Base-by-base conservation (phyloP, 1,139 yeast genomes). In the Ogataea hybrid region DNA sequence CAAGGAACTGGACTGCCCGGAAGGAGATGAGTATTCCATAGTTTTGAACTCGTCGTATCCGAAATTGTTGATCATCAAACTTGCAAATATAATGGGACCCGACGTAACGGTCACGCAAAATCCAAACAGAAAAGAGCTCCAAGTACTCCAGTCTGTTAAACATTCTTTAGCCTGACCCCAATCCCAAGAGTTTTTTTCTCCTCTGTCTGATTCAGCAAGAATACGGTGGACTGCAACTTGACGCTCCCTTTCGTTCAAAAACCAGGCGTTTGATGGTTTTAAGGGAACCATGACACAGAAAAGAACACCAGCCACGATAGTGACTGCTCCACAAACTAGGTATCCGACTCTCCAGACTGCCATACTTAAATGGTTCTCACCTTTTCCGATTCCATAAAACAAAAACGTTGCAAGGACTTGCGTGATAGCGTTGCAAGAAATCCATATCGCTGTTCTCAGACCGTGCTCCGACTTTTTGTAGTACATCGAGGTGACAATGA, bases 231-330 rank as follows among this genome's bases (percentile, higher is more conserved):
- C 61, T 17, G 62, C 58, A 41, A 59, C 37, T 34, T 45, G 30
- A 46, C 62, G 61, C 45, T 68, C 65, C 20, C 69, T 64, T 10
- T 68, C 69, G 9, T 64, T 64, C 37, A 79, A 65, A 53, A 71
- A 76, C 70, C 75, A 69, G 2, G 84, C 82, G 35, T 63, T 58
- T 11, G 75, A 61, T 16, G 82, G 83, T 23, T 69, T 64, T 54
- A 77, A 79, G 1, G 84, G 85, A 32, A 79, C 59, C 43, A 68
- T 69, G 31, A 70, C 47, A 42, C 60, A 61, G 33, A 79, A 68
- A 5, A 71, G 50, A 10, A 73, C 49, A 7, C 81, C 70, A 79
- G 73, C 15, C 62, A 49, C 31, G 76, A 63, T 11, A 14, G 44
- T 41, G 15, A 81, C 68, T 41, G 75, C 59, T 27, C 70, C 58